A percentile compares a stretch with the other conserved stretches of the same genome.
Conservation (phyloP, 345 rosid species). For the Eutrema heterophyllum region DNA sequence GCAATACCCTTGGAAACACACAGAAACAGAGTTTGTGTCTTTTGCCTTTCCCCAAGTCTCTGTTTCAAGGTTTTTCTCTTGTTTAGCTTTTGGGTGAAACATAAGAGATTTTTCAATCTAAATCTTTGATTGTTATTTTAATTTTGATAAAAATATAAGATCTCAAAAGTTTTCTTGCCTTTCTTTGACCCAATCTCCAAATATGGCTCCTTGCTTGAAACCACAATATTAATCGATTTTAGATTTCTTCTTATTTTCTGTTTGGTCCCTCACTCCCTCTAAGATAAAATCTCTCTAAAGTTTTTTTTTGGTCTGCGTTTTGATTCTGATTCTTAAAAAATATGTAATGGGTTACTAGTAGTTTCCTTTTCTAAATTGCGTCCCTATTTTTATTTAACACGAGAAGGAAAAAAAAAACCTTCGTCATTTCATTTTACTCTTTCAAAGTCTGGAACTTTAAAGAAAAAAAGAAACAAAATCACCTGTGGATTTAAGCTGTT, state of each 20-base stretch:
- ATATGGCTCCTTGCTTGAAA: not conserved
- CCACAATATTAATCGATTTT: not conserved
- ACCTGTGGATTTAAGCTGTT: slow-evolving; percentile 20
- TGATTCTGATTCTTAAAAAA: slow-evolving; percentile 30
- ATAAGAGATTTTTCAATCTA: not conserved
- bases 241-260: slow-evolving; percentile 9
- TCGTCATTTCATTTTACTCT: slow-evolving; percentile 7
- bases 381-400: not conserved
- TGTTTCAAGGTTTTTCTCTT: slow-evolving; percentile 15
- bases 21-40: slow-evolving; percentile 3
- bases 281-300: not conserved
- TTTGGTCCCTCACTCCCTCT: slow-evolving; percentile 30
- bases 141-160: not conserved
- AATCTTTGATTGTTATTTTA: not conserved
- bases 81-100: slow-evolving; percentile 5
- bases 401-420: not conserved
- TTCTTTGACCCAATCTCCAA: slow-evolving; percentile 25
- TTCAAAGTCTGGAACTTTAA: slow-evolving; percentile 10
- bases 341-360: slow-evolving; percentile 26
- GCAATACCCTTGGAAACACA: slow-evolving; percentile 18
- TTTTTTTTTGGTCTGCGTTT: slow-evolving; percentile 15
- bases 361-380: slow-evolving; percentile 11
- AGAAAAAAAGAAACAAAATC: not conserved
- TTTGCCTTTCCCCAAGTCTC: slow-evolving; percentile 15
- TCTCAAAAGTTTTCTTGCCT: slow-evolving; percentile 1